These are phyloP conservation scores for Vicia faba DNA, from an alignment of 306 rosid species.

Conservation along the genomic window DNA sequence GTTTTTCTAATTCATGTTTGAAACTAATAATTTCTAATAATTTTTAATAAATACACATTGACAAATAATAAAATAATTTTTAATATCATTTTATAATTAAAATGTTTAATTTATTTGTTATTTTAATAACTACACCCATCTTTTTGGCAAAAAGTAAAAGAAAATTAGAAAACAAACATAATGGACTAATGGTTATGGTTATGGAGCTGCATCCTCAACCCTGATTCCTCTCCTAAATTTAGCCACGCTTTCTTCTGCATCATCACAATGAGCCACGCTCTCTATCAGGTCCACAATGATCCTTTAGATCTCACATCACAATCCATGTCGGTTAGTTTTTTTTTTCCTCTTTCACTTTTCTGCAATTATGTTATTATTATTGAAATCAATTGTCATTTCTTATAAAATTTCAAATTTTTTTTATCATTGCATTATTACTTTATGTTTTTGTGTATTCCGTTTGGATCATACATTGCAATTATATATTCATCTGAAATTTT, in stretches of 20 bases:
- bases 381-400: neutral
- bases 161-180: neutral
- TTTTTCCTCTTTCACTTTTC: neutral
- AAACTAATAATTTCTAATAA: too few species aligned
- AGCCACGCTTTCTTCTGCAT: neutral
- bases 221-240: slow-evolving; percentile 5
- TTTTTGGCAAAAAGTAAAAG: neutral
- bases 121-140: neutral
- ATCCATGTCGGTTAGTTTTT: slow-evolving; percentile 29
- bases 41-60: too few species aligned
- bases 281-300: neutral
- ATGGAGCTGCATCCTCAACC: neutral
- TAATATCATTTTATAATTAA: too few species aligned
- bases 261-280: neutral
- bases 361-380: neutral
- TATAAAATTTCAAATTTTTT: slow-evolving; percentile 4
- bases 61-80: too few species aligned
- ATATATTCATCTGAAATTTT: neutral
- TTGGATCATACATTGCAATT: neutral
- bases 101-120: too few species aligned
- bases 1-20: too few species aligned
- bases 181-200: neutral
- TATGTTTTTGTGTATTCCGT: neutral
- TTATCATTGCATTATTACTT: neutral
- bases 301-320: slow-evolving; percentile 27